phyloP scores from a whole-genome alignment of 345 rosid genomes.

The Erodium maritimum region DNA sequence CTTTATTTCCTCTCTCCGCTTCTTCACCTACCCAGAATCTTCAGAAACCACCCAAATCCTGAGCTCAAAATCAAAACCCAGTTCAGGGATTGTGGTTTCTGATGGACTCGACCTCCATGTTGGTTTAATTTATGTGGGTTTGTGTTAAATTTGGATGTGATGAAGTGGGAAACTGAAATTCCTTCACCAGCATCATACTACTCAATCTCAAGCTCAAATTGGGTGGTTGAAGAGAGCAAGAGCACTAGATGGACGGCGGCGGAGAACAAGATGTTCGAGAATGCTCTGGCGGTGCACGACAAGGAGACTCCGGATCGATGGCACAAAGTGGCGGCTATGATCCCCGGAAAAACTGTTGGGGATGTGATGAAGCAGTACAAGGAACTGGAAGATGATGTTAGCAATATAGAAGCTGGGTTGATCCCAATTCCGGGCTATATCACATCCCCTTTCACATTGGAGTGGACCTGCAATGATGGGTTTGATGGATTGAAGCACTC shows the following conservation, averaged over 20 bases:
- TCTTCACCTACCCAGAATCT: slow-evolving; percentile 6
- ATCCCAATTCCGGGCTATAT: slow-evolving; percentile 49
- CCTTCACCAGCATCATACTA: too few relatives aligned
- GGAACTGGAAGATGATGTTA: slow-evolving; percentile 57
- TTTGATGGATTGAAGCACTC: slow-evolving; percentile 40
- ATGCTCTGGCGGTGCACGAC: slow-evolving; percentile 60
- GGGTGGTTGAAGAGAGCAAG: slow-evolving; percentile 42
- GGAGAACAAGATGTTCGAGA: slow-evolving; percentile 82
- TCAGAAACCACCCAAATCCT: too few relatives aligned
- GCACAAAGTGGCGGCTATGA: slow-evolving; percentile 44
- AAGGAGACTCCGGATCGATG: slow-evolving; percentile 60
- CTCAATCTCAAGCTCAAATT: slow-evolving; percentile 37
- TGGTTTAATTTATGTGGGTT: background rate
- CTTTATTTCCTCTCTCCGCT: slow-evolving; percentile 11
- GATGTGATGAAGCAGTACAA: slow-evolving; percentile 53
- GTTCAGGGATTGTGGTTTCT: background rate
- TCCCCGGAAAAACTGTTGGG: slow-evolving; percentile 55
- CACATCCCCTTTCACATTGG: slow-evolving; percentile 45
- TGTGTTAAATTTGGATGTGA: slow-evolving; percentile 10
- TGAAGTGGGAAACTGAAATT: slow-evolving; percentile 65
- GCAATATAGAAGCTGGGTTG: slow-evolving; percentile 54
- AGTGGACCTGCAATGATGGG: slow-evolving; percentile 31
- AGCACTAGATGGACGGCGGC: slow-evolving; percentile 53
- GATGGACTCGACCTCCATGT: background rate
- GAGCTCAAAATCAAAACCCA: background rate